Base-by-base conservation (phyloP, 2,329 filamentous ascomycete genomes). In the Fonsecaea pugnacius region DNA sequence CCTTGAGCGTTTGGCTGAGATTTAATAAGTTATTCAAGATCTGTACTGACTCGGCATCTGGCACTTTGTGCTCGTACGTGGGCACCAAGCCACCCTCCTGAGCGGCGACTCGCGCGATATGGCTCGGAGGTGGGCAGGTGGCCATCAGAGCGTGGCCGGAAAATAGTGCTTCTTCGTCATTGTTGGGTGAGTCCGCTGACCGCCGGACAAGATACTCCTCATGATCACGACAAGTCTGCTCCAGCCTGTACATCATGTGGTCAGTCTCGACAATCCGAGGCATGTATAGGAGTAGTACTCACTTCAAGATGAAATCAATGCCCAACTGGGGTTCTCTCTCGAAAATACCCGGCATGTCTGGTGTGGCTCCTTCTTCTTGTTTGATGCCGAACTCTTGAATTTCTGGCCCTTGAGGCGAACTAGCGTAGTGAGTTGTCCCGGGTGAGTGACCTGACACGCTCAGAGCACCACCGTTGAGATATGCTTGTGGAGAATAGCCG, bases 131-230 rank as follows among this genome's bases (percentile, higher is more conserved):
- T 53, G 94, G 93, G 74, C 91, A 96, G 16, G 90, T 91, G 16
- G 91, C 91, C 94, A 98, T 98, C 70, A 98, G 82, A 4, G 91
- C 93, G 76, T 99, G 95, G 46, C 94, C 95, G 69, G 91, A 94
- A 48, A 91, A 78, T 1, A 75, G 83, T 64, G 89, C 86, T 70
- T 84, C 84, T 68, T 89, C 89, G 59, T 84, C 80, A 61, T 87
- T 76, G 69, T 84, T 79, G 55, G 67, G 81, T 64, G 58, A 80
- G 77, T 79, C 82, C 75, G 82, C 76, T 67, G 81, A 83, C 64
- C 82, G 79, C 63, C 83, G 88, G 70, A 93, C 81, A 66, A 96
- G 83, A 78, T 89, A 91, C 71, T 92, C 91, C 79, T 94, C 85
- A 78, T 96, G 92, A 71, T 92, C 88, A 86, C 96, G 96, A 82